Conservation (phyloP, 2,329 filamentous ascomycete species). For the Penicillium sp. region DNA sequence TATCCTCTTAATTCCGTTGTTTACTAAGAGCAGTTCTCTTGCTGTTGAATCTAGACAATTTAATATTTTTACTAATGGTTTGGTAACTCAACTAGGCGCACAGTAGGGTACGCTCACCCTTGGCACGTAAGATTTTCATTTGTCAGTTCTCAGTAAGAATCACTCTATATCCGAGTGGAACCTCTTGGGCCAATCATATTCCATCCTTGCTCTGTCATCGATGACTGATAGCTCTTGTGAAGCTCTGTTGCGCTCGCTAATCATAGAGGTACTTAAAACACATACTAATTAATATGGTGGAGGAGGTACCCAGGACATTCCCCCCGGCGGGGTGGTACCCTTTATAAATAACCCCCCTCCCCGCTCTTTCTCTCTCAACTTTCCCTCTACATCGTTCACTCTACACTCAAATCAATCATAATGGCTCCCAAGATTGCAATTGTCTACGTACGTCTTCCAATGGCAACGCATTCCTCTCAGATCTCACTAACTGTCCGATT, state of each 20-base stretch:
- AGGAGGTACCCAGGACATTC: constrained; percentile 1
- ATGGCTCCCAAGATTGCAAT: constrained; percentile 92
- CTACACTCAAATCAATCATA: constrained; percentile 29
- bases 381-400: neutral
- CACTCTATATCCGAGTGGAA: constrained; percentile 16
- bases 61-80: neutral
- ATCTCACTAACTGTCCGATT: neutral
- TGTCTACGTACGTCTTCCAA: constrained; percentile 60
- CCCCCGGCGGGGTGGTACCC: neutral
- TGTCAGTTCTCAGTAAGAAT: constrained; percentile 32
- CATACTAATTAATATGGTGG: constrained; percentile 3
- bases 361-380: constrained; percentile 1
- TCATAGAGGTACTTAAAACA: constrained; percentile 4
- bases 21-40: neutral
- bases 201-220: constrained; percentile 17
- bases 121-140: constrained; percentile 15
- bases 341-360: constrained; percentile 10
- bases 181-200: constrained; percentile 10
- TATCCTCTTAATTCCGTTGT: neutral
- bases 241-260: constrained; percentile 12
- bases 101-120: too few species aligned
- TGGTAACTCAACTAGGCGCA: neutral
- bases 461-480: constrained; percentile 8
- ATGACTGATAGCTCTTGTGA: constrained; percentile 20
- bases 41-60: neutral